Evolutionary conservation across 257 asterid genomes (phyloP).

Genomic region (Lycium ferocissimum): DNA sequence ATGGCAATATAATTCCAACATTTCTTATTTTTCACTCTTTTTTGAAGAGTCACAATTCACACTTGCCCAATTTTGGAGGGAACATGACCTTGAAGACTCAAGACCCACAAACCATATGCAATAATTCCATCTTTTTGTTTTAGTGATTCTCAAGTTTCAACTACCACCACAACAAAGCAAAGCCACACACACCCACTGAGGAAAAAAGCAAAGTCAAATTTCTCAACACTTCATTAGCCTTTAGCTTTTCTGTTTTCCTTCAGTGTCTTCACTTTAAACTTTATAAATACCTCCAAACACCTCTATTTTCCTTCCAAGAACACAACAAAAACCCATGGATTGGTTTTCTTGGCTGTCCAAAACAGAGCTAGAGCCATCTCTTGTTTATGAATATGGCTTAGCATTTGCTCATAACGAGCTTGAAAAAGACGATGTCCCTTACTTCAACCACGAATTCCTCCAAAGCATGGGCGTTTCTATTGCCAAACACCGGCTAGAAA

Average conservation of each 20-base stretch:
- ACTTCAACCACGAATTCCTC: slow-evolving; percentile 57
- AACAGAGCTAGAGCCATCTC: slow-evolving; percentile 53
- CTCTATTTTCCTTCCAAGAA: background rate
- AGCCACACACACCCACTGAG: background rate
- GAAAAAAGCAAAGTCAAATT: slow-evolving; percentile 4
- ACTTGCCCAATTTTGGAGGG: slow-evolving; percentile 28
- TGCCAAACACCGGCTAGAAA: slow-evolving; percentile 79
- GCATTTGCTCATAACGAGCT: slow-evolving; percentile 57
- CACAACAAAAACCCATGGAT: slow-evolving; percentile 44
- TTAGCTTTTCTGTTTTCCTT: background rate
- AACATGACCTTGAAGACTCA: slow-evolving; percentile 19
- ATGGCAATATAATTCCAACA: slow-evolving; percentile 35
- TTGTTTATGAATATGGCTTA: slow-evolving; percentile 51
- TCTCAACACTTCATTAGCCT: slow-evolving; percentile 25
- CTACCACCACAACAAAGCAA: slow-evolving; percentile 32
- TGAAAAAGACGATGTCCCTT: slow-evolving; percentile 54
- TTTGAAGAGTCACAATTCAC: slow-evolving; percentile 25
- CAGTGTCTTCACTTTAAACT: background rate
- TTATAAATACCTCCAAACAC: slow-evolving; percentile 18
- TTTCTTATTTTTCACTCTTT: slow-evolving; percentile 46
- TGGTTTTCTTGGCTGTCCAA: slow-evolving; percentile 64
- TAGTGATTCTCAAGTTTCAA: slow-evolving; percentile 41
- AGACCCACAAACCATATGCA: slow-evolving; percentile 35
- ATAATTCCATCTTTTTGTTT: slow-evolving; percentile 21
- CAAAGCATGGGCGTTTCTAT: slow-evolving; percentile 61